phyloP scores from a whole-genome alignment of 352 stramenopile genomes.

The Plasmopara halstedii region DNA sequence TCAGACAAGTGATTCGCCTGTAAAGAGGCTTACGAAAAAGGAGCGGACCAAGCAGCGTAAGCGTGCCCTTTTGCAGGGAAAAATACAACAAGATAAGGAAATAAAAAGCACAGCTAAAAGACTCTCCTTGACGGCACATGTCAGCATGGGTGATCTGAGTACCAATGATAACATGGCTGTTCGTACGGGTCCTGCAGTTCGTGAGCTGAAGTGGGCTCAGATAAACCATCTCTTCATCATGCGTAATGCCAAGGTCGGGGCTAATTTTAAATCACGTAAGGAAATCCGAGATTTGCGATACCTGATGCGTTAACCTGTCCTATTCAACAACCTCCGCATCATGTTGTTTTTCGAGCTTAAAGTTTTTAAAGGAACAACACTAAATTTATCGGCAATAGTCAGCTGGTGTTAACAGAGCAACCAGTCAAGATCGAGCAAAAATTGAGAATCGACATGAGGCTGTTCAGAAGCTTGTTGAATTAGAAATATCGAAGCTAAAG shows the following conservation, averaged over 20 bases:
- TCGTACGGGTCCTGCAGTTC: slow-evolving; percentile 40
- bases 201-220: slow-evolving; percentile 57
- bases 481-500: no score
- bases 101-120: slow-evolving; percentile 51
- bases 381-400: not conserved
- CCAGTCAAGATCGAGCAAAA: not conserved
- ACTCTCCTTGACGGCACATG: slow-evolving; percentile 53
- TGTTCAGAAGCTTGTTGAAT: no score
- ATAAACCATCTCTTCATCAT: slow-evolving; percentile 44
- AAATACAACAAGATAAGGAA: slow-evolving; percentile 59
- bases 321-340: slow-evolving; percentile 21
- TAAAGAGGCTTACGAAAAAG: slow-evolving; percentile 79
- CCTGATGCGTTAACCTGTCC: slow-evolving; percentile 17
- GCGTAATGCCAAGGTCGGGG: slow-evolving; percentile 53
- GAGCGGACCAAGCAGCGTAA: slow-evolving; percentile 62
- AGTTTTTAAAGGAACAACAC: slow-evolving; percentile 1
- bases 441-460: no score
- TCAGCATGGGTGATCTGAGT: slow-evolving; percentile 41
- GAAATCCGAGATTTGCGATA: slow-evolving; percentile 38
- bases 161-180: slow-evolving; percentile 48
- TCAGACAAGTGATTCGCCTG: slow-evolving; percentile 14
- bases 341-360: slow-evolving; percentile 24
- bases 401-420: not conserved
- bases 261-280: slow-evolving; percentile 70
- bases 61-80: slow-evolving; percentile 54